phyloP scores from a whole-genome alignment of 2,329 filamentous ascomycete genomes.

The Diaporthe destruens region DNA sequence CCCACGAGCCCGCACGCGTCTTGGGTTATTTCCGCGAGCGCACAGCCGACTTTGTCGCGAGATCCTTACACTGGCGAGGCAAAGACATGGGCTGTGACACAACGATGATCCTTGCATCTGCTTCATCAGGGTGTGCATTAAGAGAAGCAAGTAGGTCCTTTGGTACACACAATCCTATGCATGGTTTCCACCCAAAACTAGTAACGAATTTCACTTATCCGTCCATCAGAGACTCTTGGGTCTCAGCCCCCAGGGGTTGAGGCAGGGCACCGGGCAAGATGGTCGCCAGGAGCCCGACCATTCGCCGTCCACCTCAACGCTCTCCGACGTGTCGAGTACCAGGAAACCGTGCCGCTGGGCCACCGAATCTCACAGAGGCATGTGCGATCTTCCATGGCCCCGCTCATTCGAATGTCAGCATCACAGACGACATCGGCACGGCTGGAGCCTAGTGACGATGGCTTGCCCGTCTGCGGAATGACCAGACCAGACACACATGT shows the following conservation, averaged over 20 bases:
- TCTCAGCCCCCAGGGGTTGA: slow-evolving; percentile 9
- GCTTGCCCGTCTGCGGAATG: slow-evolving; percentile 7
- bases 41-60: slow-evolving; percentile 8
- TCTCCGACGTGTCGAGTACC: slow-evolving; percentile 5
- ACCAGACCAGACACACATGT: slow-evolving; percentile 17
- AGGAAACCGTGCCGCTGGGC: not conserved
- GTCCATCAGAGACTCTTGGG: not conserved
- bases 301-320: not conserved
- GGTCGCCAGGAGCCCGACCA: slow-evolving; percentile 1
- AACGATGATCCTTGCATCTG: slow-evolving; percentile 22
- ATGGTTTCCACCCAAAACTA: slow-evolving; percentile 9
- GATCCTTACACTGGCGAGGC: not conserved
- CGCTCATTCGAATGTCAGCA: not conserved
- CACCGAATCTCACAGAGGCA: not conserved
- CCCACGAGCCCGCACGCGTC: not conserved
- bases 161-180: not conserved
- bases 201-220: slow-evolving; percentile 18
- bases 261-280: not conserved
- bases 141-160: slow-evolving; percentile 31
- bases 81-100: not conserved
- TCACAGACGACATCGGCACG: slow-evolving; percentile 5
- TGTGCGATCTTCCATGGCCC: not conserved
- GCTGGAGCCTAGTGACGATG: slow-evolving; percentile 24
- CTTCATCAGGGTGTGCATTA: slow-evolving; percentile 7
- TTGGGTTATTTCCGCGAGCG: slow-evolving; percentile 25